Base-by-base conservation (phyloP, 2,329 filamentous ascomycete genomes). In the Triangularia setosa region DNA sequence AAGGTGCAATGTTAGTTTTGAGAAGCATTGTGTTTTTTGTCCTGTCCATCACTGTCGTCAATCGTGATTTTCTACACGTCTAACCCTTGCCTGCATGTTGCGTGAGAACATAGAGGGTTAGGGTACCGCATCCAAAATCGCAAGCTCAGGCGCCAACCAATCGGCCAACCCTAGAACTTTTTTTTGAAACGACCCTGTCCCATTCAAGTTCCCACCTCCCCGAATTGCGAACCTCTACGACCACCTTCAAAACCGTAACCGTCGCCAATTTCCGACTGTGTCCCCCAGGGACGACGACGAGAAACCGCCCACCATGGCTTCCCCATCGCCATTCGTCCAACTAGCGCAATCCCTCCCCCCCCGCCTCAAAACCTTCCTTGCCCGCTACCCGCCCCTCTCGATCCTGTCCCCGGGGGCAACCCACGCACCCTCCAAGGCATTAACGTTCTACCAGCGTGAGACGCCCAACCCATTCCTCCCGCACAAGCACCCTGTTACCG, bases 311-410 rank as follows among this genome's bases (percentile, higher is more conserved):
- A 58, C 56, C 55, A 72, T 72, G 70, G 67, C 70, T 69, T 21
- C 40, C 40, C 53, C 69, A 70, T 68, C 78, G 1, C 4, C 40
- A n/a, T 21, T 81, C 69, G 75, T 87, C 69, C 79, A 82, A 72
- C 82, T 92, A 64, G 90, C 90, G 66, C 86, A 88, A 78, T 81
- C 85, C 69, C 87, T 98, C 48, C 95, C 93, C 8, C 81, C 86
- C 61, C 89, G 89, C 48, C 86, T 99, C 55, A 86, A 90, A 74
- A 87, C 88, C 73, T 97, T 99, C 84, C 90, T 99, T 78, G 90
- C 90, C 64, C 90, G 91, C 69, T 97, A 94, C 77, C 95, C 95
- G 52, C 93, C 94, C 57, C 84, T 80, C 60, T 77, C 84, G 70
- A 83, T 89, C 73, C 79, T 86, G 66, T 77, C 83, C 65, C 74